phyloP scores from a whole-genome alignment of 345 rosid genomes.

The Diplotaxis tenuifolia region DNA sequence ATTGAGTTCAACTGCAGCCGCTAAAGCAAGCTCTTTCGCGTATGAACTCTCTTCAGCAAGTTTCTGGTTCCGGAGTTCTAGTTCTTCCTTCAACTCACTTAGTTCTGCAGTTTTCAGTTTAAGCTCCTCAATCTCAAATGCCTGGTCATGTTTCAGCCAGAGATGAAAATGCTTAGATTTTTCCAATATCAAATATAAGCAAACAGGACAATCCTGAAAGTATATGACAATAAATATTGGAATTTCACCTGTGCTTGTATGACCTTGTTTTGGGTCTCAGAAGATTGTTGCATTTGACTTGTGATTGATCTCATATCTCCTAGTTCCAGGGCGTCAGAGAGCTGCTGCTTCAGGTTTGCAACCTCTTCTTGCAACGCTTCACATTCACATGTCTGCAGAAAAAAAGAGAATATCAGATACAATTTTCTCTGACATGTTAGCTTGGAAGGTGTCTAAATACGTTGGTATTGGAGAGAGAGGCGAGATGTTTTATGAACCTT shows the following conservation, averaged over 20 bases:
- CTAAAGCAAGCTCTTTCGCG: constrained; percentile 95
- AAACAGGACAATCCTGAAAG: constrained; percentile 9
- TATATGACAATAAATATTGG: constrained; percentile 27
- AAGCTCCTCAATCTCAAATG: constrained; percentile 64
- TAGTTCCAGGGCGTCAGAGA: constrained; percentile 59
- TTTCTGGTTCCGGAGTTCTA: constrained; percentile 66
- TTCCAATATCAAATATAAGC: background rate
- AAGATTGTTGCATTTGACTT: constrained; percentile 25
- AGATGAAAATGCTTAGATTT: constrained; percentile 8
- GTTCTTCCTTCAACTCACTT: constrained; percentile 58
- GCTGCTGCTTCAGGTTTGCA: constrained; percentile 74
- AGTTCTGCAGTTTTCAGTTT: constrained; percentile 54
- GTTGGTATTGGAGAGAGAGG: background rate
- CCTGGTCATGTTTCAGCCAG: constrained; percentile 44
- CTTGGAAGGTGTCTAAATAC: constrained; percentile 8
- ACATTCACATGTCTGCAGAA: constrained; percentile 65
- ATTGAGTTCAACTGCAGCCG: constrained; percentile 96
- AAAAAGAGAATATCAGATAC: constrained; percentile 22
- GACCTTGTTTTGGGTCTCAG: constrained; percentile 14
- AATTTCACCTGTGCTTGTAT: constrained; percentile 25
- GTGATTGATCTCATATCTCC: constrained; percentile 24
- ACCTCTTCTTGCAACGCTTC: constrained; percentile 72
- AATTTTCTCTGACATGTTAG: constrained; percentile 8
- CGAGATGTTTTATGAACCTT: constrained; percentile 52
- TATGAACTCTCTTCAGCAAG: constrained; percentile 90